phyloP scores from a whole-genome alignment of 192 early-diverging fungal genomes.

The Bifiguratus adelaidae region DNA sequence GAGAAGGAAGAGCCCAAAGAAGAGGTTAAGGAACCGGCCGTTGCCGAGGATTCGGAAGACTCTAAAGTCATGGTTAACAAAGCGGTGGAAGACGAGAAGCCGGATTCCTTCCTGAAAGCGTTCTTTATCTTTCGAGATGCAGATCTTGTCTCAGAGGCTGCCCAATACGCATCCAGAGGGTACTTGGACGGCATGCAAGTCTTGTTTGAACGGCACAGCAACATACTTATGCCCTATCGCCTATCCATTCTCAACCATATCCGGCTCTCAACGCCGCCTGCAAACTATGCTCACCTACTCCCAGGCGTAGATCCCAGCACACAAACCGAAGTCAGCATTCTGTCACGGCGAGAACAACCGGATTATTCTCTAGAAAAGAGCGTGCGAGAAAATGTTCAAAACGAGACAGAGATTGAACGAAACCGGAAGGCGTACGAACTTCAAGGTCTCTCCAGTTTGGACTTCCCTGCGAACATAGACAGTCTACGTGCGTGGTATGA shows the following conservation, averaged over 20 bases:
- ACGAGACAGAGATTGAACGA: slow-evolving; percentile 30
- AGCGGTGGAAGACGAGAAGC: background rate
- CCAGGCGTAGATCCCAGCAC: slow-evolving; percentile 11
- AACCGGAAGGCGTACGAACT: slow-evolving; percentile 18
- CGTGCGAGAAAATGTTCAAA: slow-evolving; percentile 51
- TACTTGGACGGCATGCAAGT: slow-evolving; percentile 44
- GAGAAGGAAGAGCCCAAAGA: background rate
- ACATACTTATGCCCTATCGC: slow-evolving; percentile 46
- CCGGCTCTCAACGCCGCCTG: slow-evolving; percentile 42
- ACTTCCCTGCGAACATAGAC: no score
- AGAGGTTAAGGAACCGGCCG: background rate
- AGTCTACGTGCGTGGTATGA: no score
- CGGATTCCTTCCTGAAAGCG: slow-evolving; percentile 22
- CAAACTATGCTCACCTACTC: slow-evolving; percentile 23
- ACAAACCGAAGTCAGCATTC: slow-evolving; percentile 5
- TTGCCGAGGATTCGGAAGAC: background rate
- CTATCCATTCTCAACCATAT: slow-evolving; percentile 45
- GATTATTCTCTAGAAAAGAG: slow-evolving; percentile 28
- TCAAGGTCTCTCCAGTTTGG: no score
- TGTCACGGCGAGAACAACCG: slow-evolving; percentile 11
- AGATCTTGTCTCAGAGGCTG: slow-evolving; percentile 46
- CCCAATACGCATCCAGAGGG: slow-evolving; percentile 41
- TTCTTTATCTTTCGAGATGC: slow-evolving; percentile 48
- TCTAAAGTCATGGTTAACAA: background rate
- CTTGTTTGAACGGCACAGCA: slow-evolving; percentile 49